Conservation (phyloP, 179 eudicot genomes). For the Beta corolliflora region DNA sequence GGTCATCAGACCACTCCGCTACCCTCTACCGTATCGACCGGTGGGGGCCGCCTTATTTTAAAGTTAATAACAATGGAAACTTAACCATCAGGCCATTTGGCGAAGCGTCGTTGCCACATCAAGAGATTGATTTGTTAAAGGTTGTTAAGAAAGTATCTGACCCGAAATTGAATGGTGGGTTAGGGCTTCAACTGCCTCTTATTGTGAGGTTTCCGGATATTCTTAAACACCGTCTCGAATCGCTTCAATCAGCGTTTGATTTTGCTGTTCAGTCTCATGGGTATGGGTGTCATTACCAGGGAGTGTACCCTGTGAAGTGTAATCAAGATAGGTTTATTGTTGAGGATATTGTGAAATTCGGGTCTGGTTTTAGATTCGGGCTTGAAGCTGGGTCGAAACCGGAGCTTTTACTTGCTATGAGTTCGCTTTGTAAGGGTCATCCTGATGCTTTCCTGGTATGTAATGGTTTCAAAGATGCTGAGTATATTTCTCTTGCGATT, state of each 20-base stretch:
- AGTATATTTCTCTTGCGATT: conserved; percentile 72
- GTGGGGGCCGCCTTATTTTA: conserved; percentile 89
- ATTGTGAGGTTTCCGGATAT: conserved; percentile 83
- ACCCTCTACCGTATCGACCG: conserved; percentile 58
- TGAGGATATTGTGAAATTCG: conserved; percentile 81
- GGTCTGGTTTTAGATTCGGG: conserved; percentile 73
- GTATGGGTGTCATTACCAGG: conserved; percentile 77
- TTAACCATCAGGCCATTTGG: conserved; percentile 63
- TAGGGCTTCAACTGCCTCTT: conserved; percentile 70
- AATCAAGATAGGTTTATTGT: conserved; percentile 82
- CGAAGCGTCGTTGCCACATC: conserved; percentile 55
- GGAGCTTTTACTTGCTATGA: conserved; percentile 83
- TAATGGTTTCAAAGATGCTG: conserved; percentile 88
- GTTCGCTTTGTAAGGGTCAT: conserved; percentile 67
- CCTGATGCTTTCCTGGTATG: conserved; percentile 67
- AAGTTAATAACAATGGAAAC: conserved; percentile 60
- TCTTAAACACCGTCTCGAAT: conserved; percentile 65
- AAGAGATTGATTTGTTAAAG: conserved; percentile 78
- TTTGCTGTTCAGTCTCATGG: conserved; percentile 51
- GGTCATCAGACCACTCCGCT: conserved; percentile 65
- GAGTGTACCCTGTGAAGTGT: conserved; percentile 93
- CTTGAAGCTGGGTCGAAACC: conserved; percentile 96
- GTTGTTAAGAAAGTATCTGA: conserved; percentile 79
- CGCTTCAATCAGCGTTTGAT: conserved; percentile 70
- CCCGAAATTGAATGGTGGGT: conserved; percentile 56